Percentiles rank a stretch among this genome's conserved stretches.
phyloP scores from a whole-genome alignment of 2,329 filamentous ascomycete genomes.

The Lasiodiplodia sp. region DNA sequence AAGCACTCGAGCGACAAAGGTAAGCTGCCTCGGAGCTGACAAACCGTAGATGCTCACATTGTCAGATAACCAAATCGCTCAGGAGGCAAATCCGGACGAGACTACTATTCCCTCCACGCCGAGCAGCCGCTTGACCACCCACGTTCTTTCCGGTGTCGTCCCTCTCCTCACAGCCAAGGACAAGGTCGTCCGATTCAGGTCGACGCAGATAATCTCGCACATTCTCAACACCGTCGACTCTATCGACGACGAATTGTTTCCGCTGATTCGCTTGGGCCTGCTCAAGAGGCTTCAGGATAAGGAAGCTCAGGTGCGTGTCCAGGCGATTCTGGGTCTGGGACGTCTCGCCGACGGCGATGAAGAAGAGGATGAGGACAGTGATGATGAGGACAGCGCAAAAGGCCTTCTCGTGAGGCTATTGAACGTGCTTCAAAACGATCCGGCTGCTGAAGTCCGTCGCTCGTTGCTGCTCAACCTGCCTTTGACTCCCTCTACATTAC shows the following conservation, averaged over 20 bases:
- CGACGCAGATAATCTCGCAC: slow-evolving; percentile 88
- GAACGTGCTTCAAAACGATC: slow-evolving; percentile 90
- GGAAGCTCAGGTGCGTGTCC: slow-evolving; percentile 88
- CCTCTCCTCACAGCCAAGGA: slow-evolving; percentile 86
- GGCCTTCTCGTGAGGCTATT: slow-evolving; percentile 83
- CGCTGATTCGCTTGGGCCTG: slow-evolving; percentile 78
- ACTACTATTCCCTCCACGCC: slow-evolving; percentile 81
- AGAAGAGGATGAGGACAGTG: slow-evolving; percentile 67
- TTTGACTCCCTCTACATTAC: slow-evolving; percentile 80
- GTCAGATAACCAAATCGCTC: slow-evolving; percentile 43
- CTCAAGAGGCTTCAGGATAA: slow-evolving; percentile 91
- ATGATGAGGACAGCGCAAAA: slow-evolving; percentile 69
- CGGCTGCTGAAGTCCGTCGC: slow-evolving; percentile 89
- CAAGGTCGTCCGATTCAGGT: slow-evolving; percentile 87
- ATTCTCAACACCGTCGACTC: slow-evolving; percentile 91
- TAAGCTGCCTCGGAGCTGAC: slow-evolving; percentile 35
- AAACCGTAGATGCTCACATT: neutral
- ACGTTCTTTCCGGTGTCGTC: slow-evolving; percentile 75
- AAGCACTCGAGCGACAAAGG: slow-evolving; percentile 70
- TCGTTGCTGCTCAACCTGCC: slow-evolving; percentile 91
- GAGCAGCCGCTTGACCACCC: slow-evolving; percentile 77
- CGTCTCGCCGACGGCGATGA: slow-evolving; percentile 75
- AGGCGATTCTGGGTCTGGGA: slow-evolving; percentile 90
- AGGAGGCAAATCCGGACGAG: slow-evolving; percentile 66
- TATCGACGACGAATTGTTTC: slow-evolving; percentile 90